A percentile compares a stretch with the other conserved stretches of the same genome.
phyloP scores from a whole-genome alignment of 768 basidiomycete genomes.

The Mycena crocata region DNA sequence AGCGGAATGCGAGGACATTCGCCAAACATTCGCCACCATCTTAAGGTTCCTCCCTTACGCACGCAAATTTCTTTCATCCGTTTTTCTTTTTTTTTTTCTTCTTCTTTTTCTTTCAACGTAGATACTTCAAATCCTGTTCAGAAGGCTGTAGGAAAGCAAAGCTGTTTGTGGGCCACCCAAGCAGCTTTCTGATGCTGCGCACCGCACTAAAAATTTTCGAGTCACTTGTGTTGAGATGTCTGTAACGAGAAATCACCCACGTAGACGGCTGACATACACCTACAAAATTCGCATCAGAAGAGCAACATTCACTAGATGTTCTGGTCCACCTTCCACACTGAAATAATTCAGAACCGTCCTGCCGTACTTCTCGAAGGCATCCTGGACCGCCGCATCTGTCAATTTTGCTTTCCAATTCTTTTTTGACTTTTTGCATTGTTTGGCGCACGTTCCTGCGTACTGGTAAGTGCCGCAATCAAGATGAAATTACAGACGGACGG shows the following conservation, averaged over 20 bases:
- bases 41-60: too few relatives aligned
- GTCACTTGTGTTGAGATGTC: conserved; percentile 4
- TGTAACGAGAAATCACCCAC: conserved; percentile 41
- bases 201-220: conserved; percentile 51
- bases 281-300: too few relatives aligned
- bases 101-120: too few relatives aligned
- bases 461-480: background rate
- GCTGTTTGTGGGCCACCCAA: conserved; percentile 49
- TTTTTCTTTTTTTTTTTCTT: too few relatives aligned
- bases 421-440: conserved; percentile 44
- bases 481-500: conserved; percentile 34
- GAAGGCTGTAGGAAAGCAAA: conserved; percentile 48
- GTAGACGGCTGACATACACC: conserved; percentile 57
- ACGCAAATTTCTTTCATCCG: too few relatives aligned
- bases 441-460: conserved; percentile 39
- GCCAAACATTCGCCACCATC: too few relatives aligned
- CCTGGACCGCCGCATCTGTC: conserved; percentile 46
- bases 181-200: conserved; percentile 48
- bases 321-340: conserved; percentile 51
- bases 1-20: too few relatives aligned
- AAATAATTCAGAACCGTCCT: conserved; percentile 44
- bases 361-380: conserved; percentile 37
- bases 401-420: conserved; percentile 43
- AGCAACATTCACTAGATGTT: background rate
- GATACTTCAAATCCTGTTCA: too few relatives aligned